phyloP scores from a whole-genome alignment of 192 early-diverging fungal genomes.

The Umbelopsis vinacea region DNA sequence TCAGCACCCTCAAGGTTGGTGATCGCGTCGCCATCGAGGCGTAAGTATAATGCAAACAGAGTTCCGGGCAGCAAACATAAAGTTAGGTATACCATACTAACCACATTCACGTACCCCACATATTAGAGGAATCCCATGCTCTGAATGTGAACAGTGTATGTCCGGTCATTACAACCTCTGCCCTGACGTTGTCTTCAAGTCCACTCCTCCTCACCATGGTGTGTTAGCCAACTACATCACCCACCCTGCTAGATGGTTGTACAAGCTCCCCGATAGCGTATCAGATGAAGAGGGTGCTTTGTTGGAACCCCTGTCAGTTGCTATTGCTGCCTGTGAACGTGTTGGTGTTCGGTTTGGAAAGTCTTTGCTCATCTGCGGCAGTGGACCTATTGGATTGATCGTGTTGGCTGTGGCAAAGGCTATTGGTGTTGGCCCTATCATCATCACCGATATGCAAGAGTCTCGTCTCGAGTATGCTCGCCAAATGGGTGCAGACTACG shows the following conservation, averaged over 20 bases:
- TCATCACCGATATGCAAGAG: conserved; percentile 35
- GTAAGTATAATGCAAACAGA: conserved; percentile 25
- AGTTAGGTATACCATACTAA: background rate
- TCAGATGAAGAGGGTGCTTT: conserved; percentile 41
- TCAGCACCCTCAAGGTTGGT: conserved; percentile 41
- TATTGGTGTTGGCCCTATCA: conserved; percentile 33
- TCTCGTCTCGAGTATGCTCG: conserved; percentile 36
- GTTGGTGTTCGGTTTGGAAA: conserved; percentile 32
- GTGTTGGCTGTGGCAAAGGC: conserved; percentile 38
- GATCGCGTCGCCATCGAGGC: conserved; percentile 47
- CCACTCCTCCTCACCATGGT: conserved; percentile 40
- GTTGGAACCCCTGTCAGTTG: conserved; percentile 43
- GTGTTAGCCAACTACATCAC: conserved; percentile 37
- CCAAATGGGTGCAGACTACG: conserved; percentile 29
- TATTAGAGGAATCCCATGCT: conserved; percentile 40
- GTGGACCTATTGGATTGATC: conserved; percentile 44
- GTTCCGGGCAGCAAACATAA: background rate
- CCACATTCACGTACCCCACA: background rate
- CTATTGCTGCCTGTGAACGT: conserved; percentile 36
- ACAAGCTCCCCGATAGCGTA: conserved; percentile 32
- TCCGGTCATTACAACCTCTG: conserved; percentile 42
- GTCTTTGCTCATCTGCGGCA: conserved; percentile 40
- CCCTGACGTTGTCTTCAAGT: conserved; percentile 41
- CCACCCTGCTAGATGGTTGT: conserved; percentile 33
- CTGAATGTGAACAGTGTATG: conserved; percentile 41